Evolutionary conservation across 257 asterid genomes (phyloP).

Genomic region (Craterostigma plantagineum): DNA sequence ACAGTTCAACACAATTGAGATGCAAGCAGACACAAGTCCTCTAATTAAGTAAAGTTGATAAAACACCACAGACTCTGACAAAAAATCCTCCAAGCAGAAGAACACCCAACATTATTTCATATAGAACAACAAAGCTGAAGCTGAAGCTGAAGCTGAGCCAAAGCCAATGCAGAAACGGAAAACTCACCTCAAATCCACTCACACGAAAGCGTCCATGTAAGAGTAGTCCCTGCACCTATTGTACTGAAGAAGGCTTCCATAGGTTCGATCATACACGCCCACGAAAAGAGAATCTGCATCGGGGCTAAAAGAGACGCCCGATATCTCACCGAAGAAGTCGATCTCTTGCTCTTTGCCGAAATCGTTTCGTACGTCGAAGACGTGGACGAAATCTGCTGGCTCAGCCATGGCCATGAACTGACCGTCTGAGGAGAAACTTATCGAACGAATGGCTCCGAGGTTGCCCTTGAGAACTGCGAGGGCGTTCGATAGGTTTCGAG

Average conservation of each 20-base stretch:
- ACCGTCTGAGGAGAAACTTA: constrained; percentile 55
- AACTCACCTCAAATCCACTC: too few relatives aligned
- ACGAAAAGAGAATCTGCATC: constrained; percentile 49
- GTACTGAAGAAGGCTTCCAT: constrained; percentile 58
- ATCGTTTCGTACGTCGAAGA: constrained; percentile 37
- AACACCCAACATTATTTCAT: too few relatives aligned
- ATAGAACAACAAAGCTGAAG: too few relatives aligned
- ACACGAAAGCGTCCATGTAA: constrained; percentile 22
- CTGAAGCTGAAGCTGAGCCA: too few relatives aligned
- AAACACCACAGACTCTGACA: too few relatives aligned
- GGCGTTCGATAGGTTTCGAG: constrained; percentile 37
- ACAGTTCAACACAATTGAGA: too few relatives aligned
- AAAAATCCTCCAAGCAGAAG: too few relatives aligned
- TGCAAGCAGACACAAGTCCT: too few relatives aligned
- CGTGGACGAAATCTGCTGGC: constrained; percentile 46
- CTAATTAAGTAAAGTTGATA: too few relatives aligned
- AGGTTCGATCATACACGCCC: constrained; percentile 62
- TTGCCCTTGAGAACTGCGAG: constrained; percentile 44
- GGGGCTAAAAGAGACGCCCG: constrained; percentile 54
- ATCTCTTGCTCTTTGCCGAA: constrained; percentile 52
- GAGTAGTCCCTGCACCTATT: constrained; percentile 32
- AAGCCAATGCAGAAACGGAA: too few relatives aligned
- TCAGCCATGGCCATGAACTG: constrained; percentile 51
- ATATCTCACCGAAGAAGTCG: constrained; percentile 55
- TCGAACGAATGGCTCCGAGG: constrained; percentile 57